Conservation (phyloP, 225 moss, liverwort and hornwort species). For the Straminergon stramineum region DNA sequence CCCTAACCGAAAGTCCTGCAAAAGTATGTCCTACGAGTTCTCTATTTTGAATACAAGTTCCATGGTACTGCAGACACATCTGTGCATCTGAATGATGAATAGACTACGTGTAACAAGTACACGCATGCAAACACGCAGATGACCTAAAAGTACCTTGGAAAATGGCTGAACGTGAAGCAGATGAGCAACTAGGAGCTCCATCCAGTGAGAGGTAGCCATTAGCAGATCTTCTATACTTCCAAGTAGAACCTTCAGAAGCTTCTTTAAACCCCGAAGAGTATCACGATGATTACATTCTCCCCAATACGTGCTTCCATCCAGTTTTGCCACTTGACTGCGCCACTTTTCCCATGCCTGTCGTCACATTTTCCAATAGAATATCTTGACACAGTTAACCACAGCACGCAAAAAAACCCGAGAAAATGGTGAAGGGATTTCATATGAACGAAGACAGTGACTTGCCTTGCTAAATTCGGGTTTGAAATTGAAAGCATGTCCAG, state of each 20-base stretch:
- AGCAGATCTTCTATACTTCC: slow-evolving; percentile 67
- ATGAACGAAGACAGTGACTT: slow-evolving; percentile 4
- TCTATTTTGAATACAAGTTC: neutral
- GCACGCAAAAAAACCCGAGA: neutral
- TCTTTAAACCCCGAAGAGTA: slow-evolving; percentile 76
- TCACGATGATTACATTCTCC: slow-evolving; percentile 73
- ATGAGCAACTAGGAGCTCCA: slow-evolving; percentile 89
- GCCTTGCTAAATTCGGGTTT: slow-evolving; percentile 96
- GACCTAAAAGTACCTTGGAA: slow-evolving; percentile 34
- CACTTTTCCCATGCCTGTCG: slow-evolving; percentile 93
- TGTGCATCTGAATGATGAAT: neutral
- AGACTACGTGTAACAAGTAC: neutral
- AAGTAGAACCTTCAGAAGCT: slow-evolving; percentile 75
- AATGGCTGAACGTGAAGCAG: slow-evolving; percentile 83
- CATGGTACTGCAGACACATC: neutral
- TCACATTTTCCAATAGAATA: neutral
- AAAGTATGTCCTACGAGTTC: neutral
- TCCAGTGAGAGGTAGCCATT: slow-evolving; percentile 77
- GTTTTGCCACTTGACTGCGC: slow-evolving; percentile 81
- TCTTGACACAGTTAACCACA: neutral
- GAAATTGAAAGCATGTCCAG: slow-evolving; percentile 75
- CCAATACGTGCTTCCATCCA: slow-evolving; percentile 87
- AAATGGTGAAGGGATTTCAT: neutral
- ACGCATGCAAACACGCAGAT: neutral
- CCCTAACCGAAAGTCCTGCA: neutral